phyloP scores from a whole-genome alignment of 2,329 filamentous ascomycete species.

The Elsinoe necatrix region DNA sequence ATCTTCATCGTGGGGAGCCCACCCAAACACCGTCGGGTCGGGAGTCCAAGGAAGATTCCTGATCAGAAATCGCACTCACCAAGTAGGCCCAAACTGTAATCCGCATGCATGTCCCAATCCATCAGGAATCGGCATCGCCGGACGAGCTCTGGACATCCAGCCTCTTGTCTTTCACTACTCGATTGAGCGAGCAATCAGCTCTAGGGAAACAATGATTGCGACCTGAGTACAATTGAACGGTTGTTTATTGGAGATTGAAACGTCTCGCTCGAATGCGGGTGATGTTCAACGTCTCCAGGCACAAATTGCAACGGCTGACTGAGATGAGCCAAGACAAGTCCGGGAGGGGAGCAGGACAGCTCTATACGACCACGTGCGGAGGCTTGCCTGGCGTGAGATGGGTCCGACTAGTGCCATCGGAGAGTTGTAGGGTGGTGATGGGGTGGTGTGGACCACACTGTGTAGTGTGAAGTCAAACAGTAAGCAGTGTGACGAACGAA shows the following conservation, averaged over 20 bases:
- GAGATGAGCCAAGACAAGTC: constrained; percentile 13
- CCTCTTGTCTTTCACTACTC: background rate
- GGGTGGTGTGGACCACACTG: background rate
- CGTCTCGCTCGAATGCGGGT: constrained; percentile 13
- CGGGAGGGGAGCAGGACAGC: background rate
- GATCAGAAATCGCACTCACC: constrained; percentile 2
- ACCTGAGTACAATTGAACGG: constrained; percentile 16
- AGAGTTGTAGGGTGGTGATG: background rate
- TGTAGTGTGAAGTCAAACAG: background rate
- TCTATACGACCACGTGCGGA: constrained; percentile 10
- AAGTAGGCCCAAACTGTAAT: constrained; percentile 13
- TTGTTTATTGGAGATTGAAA: constrained; percentile 15
- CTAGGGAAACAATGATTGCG: constrained; percentile 4
- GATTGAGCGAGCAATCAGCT: constrained; percentile 6
- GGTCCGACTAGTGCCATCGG: background rate
- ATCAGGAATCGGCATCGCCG: constrained; percentile 14
- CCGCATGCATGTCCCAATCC: constrained; percentile 6
- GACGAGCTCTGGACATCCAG: constrained; percentile 3
- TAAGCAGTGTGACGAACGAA: background rate
- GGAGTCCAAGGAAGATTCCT: background rate
- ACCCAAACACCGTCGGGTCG: constrained; percentile 8
- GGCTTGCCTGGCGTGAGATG: background rate
- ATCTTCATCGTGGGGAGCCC: constrained; percentile 10
- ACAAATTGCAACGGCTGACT: constrained; percentile 15
- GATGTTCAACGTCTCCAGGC: constrained; percentile 13